Evolutionary conservation across 192 early-diverging fungal species (phyloP).

Genomic region (Rhizophagus prolifer): DNA sequence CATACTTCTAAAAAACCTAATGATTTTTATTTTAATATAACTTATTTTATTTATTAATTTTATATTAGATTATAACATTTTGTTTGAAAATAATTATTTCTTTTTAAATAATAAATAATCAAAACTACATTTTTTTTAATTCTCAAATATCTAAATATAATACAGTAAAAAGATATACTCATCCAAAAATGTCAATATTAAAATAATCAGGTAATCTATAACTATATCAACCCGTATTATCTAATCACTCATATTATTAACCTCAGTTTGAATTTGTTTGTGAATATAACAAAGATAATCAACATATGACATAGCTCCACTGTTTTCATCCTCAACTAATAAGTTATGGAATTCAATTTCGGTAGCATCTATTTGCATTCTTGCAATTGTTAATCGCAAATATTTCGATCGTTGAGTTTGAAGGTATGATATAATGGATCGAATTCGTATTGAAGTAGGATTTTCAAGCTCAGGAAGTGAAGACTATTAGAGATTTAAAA

Average conservation of each 20-base stretch:
- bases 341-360: conserved; percentile 79
- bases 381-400: conserved; percentile 69
- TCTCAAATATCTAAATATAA: neutral
- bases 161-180: neutral
- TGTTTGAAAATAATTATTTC: neutral
- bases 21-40: no score
- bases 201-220: no score
- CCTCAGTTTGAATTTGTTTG: conserved; percentile 79
- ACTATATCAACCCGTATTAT: no score
- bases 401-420: conserved; percentile 65
- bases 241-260: conserved; percentile 35
- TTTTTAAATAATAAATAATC: neutral
- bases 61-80: neutral
- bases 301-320: conserved; percentile 87
- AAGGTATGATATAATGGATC: conserved; percentile 62
- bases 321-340: conserved; percentile 88
- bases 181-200: neutral
- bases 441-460: conserved; percentile 59
- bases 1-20: no score
- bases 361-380: conserved; percentile 79
- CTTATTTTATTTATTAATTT: no score
- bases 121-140: neutral
- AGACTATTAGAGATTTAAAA: conserved; percentile 36
- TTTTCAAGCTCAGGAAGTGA: conserved; percentile 70
- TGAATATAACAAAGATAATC: conserved; percentile 90